A percentile compares a stretch with the other conserved stretches of the same genome.
Evolutionary conservation across 2,329 filamentous ascomycete genomes (phyloP).

Genomic region (Phaeophleospora eucalypticola): DNA sequence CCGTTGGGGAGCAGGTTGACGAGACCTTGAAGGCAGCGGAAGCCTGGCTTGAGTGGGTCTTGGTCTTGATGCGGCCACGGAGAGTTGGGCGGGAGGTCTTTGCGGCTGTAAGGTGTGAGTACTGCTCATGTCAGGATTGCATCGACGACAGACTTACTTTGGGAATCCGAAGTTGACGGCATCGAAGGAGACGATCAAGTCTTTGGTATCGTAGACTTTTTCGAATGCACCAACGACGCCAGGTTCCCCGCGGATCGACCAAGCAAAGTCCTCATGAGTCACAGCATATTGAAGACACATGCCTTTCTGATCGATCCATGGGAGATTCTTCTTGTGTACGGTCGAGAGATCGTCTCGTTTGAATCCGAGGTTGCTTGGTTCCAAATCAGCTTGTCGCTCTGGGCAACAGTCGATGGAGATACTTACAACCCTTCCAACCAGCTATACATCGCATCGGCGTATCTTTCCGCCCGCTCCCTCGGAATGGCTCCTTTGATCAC

Average conservation of each 20-base stretch:
- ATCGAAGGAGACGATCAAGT: conserved; percentile 50
- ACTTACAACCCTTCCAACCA: conserved; percentile 35
- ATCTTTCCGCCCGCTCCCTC: conserved; percentile 36
- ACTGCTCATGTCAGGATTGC: not conserved
- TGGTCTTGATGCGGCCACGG: conserved; percentile 49
- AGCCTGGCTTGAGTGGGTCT: conserved; percentile 43
- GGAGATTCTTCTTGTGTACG: conserved; percentile 34
- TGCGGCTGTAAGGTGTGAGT: conserved; percentile 34
- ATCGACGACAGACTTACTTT: too few species aligned
- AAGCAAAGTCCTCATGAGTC: conserved; percentile 48
- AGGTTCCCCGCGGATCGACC: conserved; percentile 47
- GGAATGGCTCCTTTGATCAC: conserved; percentile 48
- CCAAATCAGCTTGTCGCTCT: conserved; percentile 5
- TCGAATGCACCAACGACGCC: conserved; percentile 46
- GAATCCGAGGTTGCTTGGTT: conserved; percentile 35
- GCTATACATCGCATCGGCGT: conserved; percentile 29
- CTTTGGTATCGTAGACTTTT: conserved; percentile 44
- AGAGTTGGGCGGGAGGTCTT: conserved; percentile 36
- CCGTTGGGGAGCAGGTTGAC: conserved; percentile 43
- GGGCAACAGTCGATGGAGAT: conserved; percentile 24
- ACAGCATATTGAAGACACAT: conserved; percentile 48
- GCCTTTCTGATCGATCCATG: conserved; percentile 46
- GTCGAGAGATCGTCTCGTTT: conserved; percentile 35
- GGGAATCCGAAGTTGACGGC: conserved; percentile 45
- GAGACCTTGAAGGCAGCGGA: conserved; percentile 51